Evolutionary conservation across 805 yeast genomes (phyloP).

Genomic region (Candida parachauliodes): DNA sequence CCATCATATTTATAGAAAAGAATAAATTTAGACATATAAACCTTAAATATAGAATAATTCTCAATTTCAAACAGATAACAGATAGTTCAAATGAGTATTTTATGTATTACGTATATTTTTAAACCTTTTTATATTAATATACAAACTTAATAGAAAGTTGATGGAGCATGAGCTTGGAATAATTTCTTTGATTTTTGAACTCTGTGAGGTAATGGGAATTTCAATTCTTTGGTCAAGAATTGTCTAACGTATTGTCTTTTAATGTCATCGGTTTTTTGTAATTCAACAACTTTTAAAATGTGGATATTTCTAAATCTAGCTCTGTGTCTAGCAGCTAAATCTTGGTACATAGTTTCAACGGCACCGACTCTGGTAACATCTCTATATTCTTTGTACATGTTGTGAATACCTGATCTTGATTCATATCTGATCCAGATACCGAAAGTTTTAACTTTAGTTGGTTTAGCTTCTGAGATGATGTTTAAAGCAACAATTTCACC

Average conservation of each 20-base stretch:
- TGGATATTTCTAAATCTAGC: slow-evolving; percentile 99
- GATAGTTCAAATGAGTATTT: neutral
- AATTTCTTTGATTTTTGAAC: slow-evolving; percentile 84
- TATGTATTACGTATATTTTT: slow-evolving; percentile 7
- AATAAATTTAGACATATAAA: too few species aligned
- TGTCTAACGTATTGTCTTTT: slow-evolving; percentile 99
- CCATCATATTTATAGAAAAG: slow-evolving; percentile 12
- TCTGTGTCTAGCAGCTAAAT: slow-evolving; percentile 99
- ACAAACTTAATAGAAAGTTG: slow-evolving; percentile 85
- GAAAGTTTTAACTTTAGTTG: slow-evolving; percentile 99
- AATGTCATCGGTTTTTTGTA: slow-evolving; percentile 95
- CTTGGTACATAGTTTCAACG: slow-evolving; percentile 97
- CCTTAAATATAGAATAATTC: too few species aligned
- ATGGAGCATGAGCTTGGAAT: slow-evolving; percentile 90
- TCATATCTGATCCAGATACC: slow-evolving; percentile 99
- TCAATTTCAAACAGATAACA: neutral
- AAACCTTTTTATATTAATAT: slow-evolving; percentile 1
- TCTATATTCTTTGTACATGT: slow-evolving; percentile 99
- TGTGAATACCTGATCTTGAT: slow-evolving; percentile 99
- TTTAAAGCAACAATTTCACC: slow-evolving; percentile 98
- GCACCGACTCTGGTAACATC: slow-evolving; percentile 99
- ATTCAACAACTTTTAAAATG: slow-evolving; percentile 98
- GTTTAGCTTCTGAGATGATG: slow-evolving; percentile 89
- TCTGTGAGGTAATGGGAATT: slow-evolving; percentile 99
- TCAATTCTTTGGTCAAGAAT: slow-evolving; percentile 90